A percentile compares a stretch with the other conserved stretches of the same genome.
Evolutionary conservation across 78 protist genomes (phyloP).

Genomic region (Cavenderia fasciculata): DNA sequence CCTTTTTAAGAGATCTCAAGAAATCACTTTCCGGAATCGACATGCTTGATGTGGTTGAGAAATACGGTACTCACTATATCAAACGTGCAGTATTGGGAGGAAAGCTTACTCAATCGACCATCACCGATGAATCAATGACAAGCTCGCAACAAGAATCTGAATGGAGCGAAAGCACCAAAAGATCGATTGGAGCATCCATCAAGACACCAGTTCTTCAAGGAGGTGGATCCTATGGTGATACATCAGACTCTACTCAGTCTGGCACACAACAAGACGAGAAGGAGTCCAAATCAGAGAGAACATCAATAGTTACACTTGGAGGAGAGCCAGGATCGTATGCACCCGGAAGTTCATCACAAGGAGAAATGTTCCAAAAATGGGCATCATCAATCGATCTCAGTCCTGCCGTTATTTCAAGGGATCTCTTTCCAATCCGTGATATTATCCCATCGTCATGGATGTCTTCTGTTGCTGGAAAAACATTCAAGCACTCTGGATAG

Average conservation of each 20-base stretch:
- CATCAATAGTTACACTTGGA: background rate
- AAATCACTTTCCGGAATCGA: background rate
- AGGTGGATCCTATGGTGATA: too few relatives aligned
- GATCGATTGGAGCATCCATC: background rate
- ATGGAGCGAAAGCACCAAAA: background rate
- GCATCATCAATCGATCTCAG: background rate
- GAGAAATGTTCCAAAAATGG: conserved; percentile 8
- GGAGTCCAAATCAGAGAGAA: background rate
- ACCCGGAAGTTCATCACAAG: too few relatives aligned
- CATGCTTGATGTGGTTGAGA: background rate
- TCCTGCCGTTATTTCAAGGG: background rate
- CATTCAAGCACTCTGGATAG: background rate
- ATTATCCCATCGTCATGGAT: background rate
- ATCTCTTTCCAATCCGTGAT: conserved; percentile 9
- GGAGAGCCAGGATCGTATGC: conserved; percentile 15
- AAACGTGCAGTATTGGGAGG: background rate
- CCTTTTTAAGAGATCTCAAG: background rate
- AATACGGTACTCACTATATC: background rate
- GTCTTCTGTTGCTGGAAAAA: too few relatives aligned
- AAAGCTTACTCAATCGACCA: background rate
- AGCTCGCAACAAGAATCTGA: background rate
- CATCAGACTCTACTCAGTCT: too few relatives aligned
- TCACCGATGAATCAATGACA: background rate
- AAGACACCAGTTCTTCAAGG: background rate
- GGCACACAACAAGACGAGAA: too few relatives aligned